phyloP scores from a whole-genome alignment of 306 rosid species.

The Pterocarpus santalinus region DNA sequence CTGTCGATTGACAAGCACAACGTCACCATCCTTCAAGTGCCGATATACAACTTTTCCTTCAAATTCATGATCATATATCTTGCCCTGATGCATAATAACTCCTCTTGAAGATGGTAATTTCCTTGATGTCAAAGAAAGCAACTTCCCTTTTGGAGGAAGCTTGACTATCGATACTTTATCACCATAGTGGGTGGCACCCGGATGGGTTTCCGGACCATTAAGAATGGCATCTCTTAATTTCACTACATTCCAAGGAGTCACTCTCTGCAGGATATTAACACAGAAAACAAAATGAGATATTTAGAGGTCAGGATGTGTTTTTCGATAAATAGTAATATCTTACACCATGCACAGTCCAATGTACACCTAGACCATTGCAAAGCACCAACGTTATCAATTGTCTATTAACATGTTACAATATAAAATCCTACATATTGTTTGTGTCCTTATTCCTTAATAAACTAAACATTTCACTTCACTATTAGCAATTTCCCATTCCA shows the following conservation, averaged over 20 bases:
- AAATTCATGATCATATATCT: conserved; percentile 64
- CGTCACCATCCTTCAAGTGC: conserved; percentile 92
- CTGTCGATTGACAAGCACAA: conserved; percentile 97
- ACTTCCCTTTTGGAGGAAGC: conserved; percentile 55
- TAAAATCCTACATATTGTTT: conserved; percentile 13
- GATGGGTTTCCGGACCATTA: conserved; percentile 87
- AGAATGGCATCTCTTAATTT: conserved; percentile 74
- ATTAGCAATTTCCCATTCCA: conserved; percentile 21
- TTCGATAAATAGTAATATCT: conserved; percentile 17
- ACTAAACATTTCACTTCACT: conserved; percentile 26
- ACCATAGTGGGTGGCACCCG: conserved; percentile 85
- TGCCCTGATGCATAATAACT: conserved; percentile 68
- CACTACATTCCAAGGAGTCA: conserved; percentile 85
- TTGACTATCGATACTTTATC: conserved; percentile 65
- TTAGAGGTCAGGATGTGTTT: not conserved
- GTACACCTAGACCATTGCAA: conserved; percentile 20
- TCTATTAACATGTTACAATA: conserved; percentile 33
- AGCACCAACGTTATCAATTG: conserved; percentile 2
- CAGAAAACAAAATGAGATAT: conserved; percentile 43
- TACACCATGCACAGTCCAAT: conserved; percentile 20
- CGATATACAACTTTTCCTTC: conserved; percentile 92
- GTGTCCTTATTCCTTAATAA: not conserved
- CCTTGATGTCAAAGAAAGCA: conserved; percentile 65
- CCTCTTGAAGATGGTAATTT: conserved; percentile 83
- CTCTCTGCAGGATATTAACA: conserved; percentile 67